A percentile compares a stretch with the other conserved stretches of the same genome.
Evolutionary conservation across 768 basidiomycete species (phyloP).

Genomic region (Amanita pseudoporphyria): DNA sequence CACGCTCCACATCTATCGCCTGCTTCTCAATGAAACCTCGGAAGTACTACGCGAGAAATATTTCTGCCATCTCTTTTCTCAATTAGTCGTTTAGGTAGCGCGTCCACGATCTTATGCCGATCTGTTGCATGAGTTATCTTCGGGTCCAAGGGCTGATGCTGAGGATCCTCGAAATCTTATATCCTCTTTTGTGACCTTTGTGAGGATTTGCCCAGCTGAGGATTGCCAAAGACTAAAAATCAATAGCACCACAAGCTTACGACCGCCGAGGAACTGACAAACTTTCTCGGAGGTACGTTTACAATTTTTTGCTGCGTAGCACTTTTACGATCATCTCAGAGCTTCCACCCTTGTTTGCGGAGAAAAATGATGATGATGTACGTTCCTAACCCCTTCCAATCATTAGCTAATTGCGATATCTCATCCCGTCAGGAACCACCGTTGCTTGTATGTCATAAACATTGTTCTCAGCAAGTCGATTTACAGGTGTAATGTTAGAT

Average conservation of each 20-base stretch:
- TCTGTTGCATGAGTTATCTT: constrained; percentile 33
- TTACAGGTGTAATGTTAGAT: constrained; percentile 28
- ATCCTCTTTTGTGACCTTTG: constrained; percentile 31
- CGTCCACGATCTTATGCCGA: constrained; percentile 48
- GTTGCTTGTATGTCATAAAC: constrained; percentile 21
- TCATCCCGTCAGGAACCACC: constrained; percentile 19
- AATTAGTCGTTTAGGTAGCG: constrained; percentile 36
- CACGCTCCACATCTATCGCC: constrained; percentile 51
- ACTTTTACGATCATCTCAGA: constrained; percentile 22
- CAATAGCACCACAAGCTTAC: constrained; percentile 38
- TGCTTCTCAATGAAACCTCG: constrained; percentile 59
- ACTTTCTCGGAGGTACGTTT: constrained; percentile 46
- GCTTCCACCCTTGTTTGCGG: constrained; percentile 47
- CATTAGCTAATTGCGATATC: not conserved
- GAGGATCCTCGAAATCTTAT: constrained; percentile 35
- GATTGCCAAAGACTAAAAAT: not conserved
- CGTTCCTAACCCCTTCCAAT: constrained; percentile 6
- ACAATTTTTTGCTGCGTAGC: not conserved
- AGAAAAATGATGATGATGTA: constrained; percentile 50
- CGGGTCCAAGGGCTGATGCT: constrained; percentile 34
- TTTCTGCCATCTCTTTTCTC: not conserved
- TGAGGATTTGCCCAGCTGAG: constrained; percentile 1
- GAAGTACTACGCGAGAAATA: no score
- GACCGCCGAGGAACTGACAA: constrained; percentile 49
- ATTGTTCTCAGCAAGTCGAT: not conserved